Evolutionary conservation across 805 yeast genomes (phyloP), one percentile per base, ranked within the genome.

Genomic region (Isabelozyma heimii): DNA sequence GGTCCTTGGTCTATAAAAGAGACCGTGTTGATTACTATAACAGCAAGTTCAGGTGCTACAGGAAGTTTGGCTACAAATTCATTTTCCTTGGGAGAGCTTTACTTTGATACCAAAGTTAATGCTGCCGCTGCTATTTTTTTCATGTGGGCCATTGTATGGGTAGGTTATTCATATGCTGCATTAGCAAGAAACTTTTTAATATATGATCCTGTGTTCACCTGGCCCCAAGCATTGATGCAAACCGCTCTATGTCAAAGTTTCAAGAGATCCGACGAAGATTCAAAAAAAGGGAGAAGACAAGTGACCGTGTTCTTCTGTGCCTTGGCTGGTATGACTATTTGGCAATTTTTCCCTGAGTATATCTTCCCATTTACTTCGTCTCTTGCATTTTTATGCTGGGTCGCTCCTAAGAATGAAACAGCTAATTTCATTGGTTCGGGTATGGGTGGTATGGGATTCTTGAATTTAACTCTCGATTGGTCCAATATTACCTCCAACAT

Each of bases 1-100:
- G 77, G 79, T 2, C 81, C 82, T 0, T 77, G 81, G 81, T 62
- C 78, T 1, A 69, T 77, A 35, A 76, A 77, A 50, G 82, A 77
- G 52, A 69, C 80, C 16, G 73, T 76, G 38, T 46, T 82, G 63
- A 69, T 79, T 35, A 72, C 80, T 8, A 65, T 76, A 15, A 70
- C 80, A 1, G 80, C 81, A 2, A 76, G 74, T 13, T 68, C 75
- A 17, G 73, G 80, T 26, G 74, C 84, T 51, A 70, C 80, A 1
- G 79, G 80, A 2, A 76, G 72, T 49, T 64, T 69, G 52, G 81
- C 77, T 17, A 76, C 80, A 0, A 66, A 64, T 14, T 72, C 76
- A 0, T 54, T 76, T 37, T 72, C 80, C 0, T 53, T 76, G 28
- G 77, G 77, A 1, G 74, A 74, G 48, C 54, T 75, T 1, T 68